A percentile compares a stretch with the other conserved stretches of the same genome.
Conservation (phyloP, 2,329 filamentous ascomycete species). For the Cladobotryum protrusum region DNA sequence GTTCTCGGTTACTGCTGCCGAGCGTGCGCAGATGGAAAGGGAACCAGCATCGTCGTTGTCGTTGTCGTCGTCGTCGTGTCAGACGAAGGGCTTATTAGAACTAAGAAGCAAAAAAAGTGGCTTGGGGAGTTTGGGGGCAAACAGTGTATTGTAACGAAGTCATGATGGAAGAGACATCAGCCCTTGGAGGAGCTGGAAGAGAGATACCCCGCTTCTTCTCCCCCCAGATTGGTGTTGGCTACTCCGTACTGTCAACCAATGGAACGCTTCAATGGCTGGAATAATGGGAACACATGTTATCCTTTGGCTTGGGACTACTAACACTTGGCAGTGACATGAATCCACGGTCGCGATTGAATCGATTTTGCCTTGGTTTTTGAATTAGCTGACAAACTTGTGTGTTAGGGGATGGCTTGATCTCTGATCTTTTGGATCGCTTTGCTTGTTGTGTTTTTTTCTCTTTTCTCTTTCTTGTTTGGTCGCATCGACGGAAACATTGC, state of each 20-base stretch:
- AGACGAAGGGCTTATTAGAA: not conserved
- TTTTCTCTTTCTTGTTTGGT: too few relatives aligned
- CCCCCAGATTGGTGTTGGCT: constrained; percentile 1
- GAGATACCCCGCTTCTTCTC: not conserved
- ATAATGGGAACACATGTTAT: constrained; percentile 7
- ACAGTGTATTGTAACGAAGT: constrained; percentile 20
- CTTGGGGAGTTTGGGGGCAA: constrained; percentile 4
- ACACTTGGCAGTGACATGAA: constrained; percentile 25
- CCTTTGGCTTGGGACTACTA: constrained; percentile 18
- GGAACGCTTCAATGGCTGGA: constrained; percentile 2
- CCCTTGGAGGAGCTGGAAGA: not conserved
- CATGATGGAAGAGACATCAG: constrained; percentile 14
- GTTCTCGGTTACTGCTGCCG: constrained; percentile 7
- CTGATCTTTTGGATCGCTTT: too few relatives aligned
- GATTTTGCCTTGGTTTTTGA: constrained; percentile 2
- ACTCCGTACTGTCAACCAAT: not conserved
- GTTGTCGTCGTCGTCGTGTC: not conserved
- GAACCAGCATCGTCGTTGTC: not conserved
- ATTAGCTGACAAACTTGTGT: not conserved
- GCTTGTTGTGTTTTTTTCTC: too few relatives aligned
- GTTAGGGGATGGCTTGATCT: not conserved
- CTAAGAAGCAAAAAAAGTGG: not conserved
- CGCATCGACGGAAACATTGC: too few relatives aligned
- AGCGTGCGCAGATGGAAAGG: not conserved
- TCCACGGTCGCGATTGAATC: not conserved